Evolutionary conservation across 2,329 filamentous ascomycete genomes (phyloP), one percentile per base, ranked within the genome.

Genomic region (Exutisphaerella laricina): DNA sequence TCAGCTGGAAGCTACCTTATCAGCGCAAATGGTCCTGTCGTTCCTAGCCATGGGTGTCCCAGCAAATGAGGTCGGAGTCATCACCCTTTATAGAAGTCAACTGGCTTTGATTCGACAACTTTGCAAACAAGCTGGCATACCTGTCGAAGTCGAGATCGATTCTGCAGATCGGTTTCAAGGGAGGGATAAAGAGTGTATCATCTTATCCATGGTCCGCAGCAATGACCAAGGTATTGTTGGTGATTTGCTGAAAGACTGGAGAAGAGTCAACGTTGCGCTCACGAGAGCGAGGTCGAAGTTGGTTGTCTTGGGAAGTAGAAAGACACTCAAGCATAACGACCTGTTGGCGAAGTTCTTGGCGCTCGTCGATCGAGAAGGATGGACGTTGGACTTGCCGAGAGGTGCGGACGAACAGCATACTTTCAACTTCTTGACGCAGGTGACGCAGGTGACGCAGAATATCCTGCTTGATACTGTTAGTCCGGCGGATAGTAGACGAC

Each of bases 91-190:
- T 66, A 85, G 92, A 45, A 89, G 85, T 4, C 92, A 98, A 64
- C 79, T 98, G 1, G 82, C 87, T 0, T 71, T 95, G 2, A 74
- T 98, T 1, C 85, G 86, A 51, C 79, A 89, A 48, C 74, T 74
- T 8, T 77, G 95, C 23, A 56, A 54, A 14, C 40, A 46, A 3
- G 43, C 64, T 46, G 51, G 66, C 54, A 34, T 67, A 55, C 32
- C 68, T 72, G 0, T 67, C 0, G 77, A 78, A 2, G 80, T 98
- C 1, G 92, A 98, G 66, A 88, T 97, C 76, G 88, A 98, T 66
- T 97, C 92, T 0, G 89, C 92, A 3, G 92, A 98, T 66, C 88
- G 90, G 32, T 98, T 95, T 65, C 92, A 98, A 63, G 92, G 92
- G 5, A 79, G 92, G 7, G 92, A 98, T 67, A 98, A 98, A 62